phyloP scores from a whole-genome alignment of 1,284 basidiomycete species.

The Lentinula novae-zelandiae region DNA sequence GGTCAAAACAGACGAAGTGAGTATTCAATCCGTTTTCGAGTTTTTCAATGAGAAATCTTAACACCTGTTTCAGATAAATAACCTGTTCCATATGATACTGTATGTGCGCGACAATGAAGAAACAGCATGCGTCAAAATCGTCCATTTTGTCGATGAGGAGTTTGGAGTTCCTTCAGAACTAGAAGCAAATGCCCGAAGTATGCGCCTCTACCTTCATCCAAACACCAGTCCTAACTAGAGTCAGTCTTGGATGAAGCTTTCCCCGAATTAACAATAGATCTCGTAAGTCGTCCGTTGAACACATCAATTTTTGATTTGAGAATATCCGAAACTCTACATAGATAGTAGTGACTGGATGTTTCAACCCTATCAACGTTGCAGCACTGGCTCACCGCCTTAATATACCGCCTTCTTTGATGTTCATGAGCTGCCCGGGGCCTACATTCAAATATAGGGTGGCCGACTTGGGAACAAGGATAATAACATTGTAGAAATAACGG shows the following conservation, averaged over 20 bases:
- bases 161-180: slow-evolving; percentile 52
- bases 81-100: slow-evolving; percentile 56
- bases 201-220: slow-evolving; percentile 13
- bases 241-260: slow-evolving; percentile 58
- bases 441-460: slow-evolving; percentile 36
- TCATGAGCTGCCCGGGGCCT: slow-evolving; percentile 48
- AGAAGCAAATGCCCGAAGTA: slow-evolving; percentile 61
- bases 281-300: slow-evolving; percentile 30
- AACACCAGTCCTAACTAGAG: slow-evolving; percentile 7
- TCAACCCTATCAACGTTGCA: slow-evolving; percentile 40
- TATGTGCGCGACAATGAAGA: slow-evolving; percentile 68
- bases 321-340: slow-evolving; percentile 18
- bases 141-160: slow-evolving; percentile 56
- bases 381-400: slow-evolving; percentile 41
- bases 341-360: slow-evolving; percentile 46
- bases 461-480: slow-evolving; percentile 48
- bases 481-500: slow-evolving; percentile 30
- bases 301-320: neutral
- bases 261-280: slow-evolving; percentile 55
- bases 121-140: slow-evolving; percentile 61
- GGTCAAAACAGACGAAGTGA: slow-evolving; percentile 60
- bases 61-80: slow-evolving; percentile 45
- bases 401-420: slow-evolving; percentile 48
- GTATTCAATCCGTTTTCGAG: slow-evolving; percentile 13
- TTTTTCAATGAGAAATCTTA: neutral